Base-by-base conservation (phyloP, 148 eudicot genomes). In the Rhododendron ovatum region DNA sequence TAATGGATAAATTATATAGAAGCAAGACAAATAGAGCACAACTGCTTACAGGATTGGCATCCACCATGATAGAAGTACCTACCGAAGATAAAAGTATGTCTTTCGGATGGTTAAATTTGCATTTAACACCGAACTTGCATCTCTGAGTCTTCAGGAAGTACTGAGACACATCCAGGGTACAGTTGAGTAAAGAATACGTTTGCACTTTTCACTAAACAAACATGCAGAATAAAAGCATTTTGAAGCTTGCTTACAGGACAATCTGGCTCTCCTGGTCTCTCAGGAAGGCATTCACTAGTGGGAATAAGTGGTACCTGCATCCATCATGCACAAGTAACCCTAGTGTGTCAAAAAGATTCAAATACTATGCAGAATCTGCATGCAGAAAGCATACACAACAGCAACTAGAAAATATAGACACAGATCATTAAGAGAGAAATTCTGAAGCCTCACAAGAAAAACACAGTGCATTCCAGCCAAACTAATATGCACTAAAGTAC, bases 101-200 rank as follows among this genome's bases (percentile, higher is more conserved):
- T 88, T 91, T 92, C 7, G 99, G 99, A 87, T 97, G 99, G 89
- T 97, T 97, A 86, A 95, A 97, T 90, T 91, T 97, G 94, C 99
- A 97, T 83, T 89, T 91, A 80, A 86, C 87, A 86, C 98, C 98
- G 87, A 93, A 97, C 87, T 97, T 95, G 96, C 99, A 97, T 82
- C 88, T 93, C 88, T 91, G 94, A 35, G 98, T 97, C 98, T 97
- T 97, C 93, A 97, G 18, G 85, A 91, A 97, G 89, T 90, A 93
- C 99, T 97, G 93, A 59, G 51, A 87, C 80, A 87, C 75, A 78
- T 74, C 81, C n/a, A 82, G 84, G 65, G 45, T 69, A 83, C 12
- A 81, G 81, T 65, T 80, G 14, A 87, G 88, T 37, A 10, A 59
- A 75, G 45, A 87, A 80, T 67, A 41, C 7, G 3, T 6, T 69